These are phyloP conservation scores for Acer campestre DNA, from an alignment of 345 rosid species.

Conservation along the genomic window DNA sequence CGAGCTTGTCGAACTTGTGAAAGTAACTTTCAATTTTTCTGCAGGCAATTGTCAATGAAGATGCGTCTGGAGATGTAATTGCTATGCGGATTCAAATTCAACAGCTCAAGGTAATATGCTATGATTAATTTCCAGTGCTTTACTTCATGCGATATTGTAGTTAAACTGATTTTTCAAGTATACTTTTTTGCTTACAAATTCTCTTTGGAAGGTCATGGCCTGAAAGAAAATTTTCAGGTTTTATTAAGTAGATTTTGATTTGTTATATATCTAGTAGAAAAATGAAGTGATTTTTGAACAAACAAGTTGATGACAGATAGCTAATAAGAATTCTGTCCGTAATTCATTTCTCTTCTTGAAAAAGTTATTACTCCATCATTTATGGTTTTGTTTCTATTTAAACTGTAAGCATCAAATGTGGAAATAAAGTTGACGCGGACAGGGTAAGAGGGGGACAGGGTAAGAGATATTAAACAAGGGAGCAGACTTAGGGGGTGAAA, in stretches of 20 bases:
- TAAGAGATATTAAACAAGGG: neutral
- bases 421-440: neutral
- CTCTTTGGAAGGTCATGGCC: neutral
- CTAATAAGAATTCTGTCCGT: neutral
- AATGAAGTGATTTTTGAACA: neutral
- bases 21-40: slow-evolving; percentile 14
- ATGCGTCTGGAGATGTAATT: slow-evolving; percentile 95
- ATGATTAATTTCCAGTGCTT: neutral
- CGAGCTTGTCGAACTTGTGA: slow-evolving; percentile 14
- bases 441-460: neutral
- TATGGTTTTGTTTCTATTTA: neutral
- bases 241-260: neutral
- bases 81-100: slow-evolving; percentile 95
- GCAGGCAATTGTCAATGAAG: slow-evolving; percentile 96
- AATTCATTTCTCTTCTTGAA: neutral
- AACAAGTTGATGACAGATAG: neutral
- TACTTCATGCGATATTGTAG: neutral
- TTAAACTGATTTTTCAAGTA: neutral
- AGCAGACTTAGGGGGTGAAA: neutral
- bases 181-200: neutral
- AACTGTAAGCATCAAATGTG: neutral
- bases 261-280: neutral
- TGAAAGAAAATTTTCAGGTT: neutral
- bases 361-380: neutral
- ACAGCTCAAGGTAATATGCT: slow-evolving; percentile 72